A percentile compares a stretch with the other conserved stretches of the same genome.
These are phyloP conservation scores for Ceratocystis huliohia DNA, from an alignment of 2,329 filamentous ascomycete species.

Conservation along the genomic window DNA sequence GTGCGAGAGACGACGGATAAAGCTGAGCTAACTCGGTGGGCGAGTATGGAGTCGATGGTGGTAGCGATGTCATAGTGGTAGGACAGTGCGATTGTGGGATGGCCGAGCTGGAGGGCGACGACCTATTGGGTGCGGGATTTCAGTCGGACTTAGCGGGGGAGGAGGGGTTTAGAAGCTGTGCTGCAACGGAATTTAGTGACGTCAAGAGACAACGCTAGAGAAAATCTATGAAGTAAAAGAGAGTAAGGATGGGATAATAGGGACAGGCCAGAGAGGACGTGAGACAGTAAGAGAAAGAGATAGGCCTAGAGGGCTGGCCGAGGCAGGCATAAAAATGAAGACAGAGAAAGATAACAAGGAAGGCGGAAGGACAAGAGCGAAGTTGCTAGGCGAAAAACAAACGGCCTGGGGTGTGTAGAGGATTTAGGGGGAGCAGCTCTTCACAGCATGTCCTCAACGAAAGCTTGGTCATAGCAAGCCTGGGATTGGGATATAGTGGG, in stretches of 20 bases:
- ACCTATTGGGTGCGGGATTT: neutral
- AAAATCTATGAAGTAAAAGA: neutral
- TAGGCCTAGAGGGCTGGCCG: neutral
- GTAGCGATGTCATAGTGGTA: constrained; percentile 61
- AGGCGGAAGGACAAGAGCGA: neutral
- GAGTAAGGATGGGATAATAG: neutral
- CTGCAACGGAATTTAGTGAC: neutral
- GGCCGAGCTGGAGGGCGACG: too few relatives aligned
- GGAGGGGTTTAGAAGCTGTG: neutral
- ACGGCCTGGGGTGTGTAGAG: neutral
- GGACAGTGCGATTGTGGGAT: too few relatives aligned
- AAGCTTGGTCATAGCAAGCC: neutral
- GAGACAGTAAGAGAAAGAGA: neutral
- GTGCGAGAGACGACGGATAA: constrained; percentile 66
- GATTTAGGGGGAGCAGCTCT: neutral
- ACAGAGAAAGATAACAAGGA: neutral
- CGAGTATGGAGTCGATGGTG: constrained; percentile 63
- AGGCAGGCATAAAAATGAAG: neutral
- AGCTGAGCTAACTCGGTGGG: constrained; percentile 65
- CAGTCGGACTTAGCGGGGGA: neutral
- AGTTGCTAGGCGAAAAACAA: neutral
- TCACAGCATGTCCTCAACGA: neutral
- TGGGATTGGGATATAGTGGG: neutral
- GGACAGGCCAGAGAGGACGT: neutral
- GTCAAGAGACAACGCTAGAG: constrained; percentile 2